Percentiles rank a stretch among this genome's conserved stretches.
Evolutionary conservation across 140 eudicot genomes (phyloP).

Genomic region (Senecio squalidus): DNA sequence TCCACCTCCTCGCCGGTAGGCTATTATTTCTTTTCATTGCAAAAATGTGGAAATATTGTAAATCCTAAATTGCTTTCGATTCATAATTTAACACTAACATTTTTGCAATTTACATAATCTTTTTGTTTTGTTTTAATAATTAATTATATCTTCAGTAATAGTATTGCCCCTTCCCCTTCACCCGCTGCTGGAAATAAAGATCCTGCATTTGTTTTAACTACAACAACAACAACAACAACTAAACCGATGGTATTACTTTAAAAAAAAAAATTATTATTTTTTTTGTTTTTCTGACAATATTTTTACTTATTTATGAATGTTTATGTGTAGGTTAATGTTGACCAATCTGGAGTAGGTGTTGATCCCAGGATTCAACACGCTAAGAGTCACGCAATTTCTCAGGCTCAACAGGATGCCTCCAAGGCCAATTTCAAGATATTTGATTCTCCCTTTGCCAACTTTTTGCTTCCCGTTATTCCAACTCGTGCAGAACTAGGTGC

Average conservation of each 20-base stretch:
- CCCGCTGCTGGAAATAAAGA: constrained; percentile 28
- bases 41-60: too few relatives aligned
- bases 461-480: constrained; percentile 62
- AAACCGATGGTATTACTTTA: constrained; percentile 23
- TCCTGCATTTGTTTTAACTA: constrained; percentile 6
- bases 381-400: constrained; percentile 58
- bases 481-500: constrained; percentile 41
- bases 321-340: constrained; percentile 31
- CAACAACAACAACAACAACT: too few relatives aligned
- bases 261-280: too few relatives aligned
- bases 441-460: constrained; percentile 81
- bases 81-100: too few relatives aligned
- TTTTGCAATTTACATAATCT: too few relatives aligned
- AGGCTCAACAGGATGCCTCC: constrained; percentile 72
- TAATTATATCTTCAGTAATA: too few relatives aligned
- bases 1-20: constrained; percentile 41
- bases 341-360: constrained; percentile 24
- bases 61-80: too few relatives aligned
- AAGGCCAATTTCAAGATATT: constrained; percentile 58
- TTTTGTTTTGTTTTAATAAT: too few relatives aligned
- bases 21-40: not conserved
- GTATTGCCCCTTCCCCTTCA: constrained; percentile 31
- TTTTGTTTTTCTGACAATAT: not conserved
- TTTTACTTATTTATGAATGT: not conserved
- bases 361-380: constrained; percentile 52